A percentile compares a stretch with the other conserved stretches of the same genome.
These are phyloP conservation scores for Nicotiana knightiana DNA, from an alignment of 257 asterid genomes.

Conservation along the genomic window DNA sequence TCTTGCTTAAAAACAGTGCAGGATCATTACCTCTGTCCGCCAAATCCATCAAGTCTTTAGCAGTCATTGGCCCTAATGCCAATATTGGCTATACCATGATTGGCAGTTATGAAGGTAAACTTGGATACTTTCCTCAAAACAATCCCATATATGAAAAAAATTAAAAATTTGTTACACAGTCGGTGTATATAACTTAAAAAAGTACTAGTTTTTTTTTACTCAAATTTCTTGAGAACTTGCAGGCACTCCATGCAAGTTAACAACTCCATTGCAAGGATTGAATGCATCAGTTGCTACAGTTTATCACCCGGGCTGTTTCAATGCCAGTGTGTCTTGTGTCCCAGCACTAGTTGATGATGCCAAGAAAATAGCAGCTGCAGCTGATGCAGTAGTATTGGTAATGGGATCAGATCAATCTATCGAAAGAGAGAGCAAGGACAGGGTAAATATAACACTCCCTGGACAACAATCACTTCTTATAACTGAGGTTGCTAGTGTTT, in stretches of 20 bases:
- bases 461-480: constrained; percentile 68
- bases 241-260: constrained; percentile 74
- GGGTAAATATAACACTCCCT: constrained; percentile 71
- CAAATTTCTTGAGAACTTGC: constrained; percentile 3
- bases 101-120: constrained; percentile 69
- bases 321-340: constrained; percentile 39
- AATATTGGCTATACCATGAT: constrained; percentile 57
- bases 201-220: neutral
- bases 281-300: constrained; percentile 42
- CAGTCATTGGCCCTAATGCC: constrained; percentile 90
- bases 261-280: constrained; percentile 61
- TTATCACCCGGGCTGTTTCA: constrained; percentile 51
- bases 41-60: constrained; percentile 51
- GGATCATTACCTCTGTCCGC: constrained; percentile 65
- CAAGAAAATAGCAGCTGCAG: constrained; percentile 43
- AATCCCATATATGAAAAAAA: neutral
- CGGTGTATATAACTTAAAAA: neutral
- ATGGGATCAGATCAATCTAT: constrained; percentile 77
- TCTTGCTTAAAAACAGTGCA: constrained; percentile 57
- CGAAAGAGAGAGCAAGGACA: constrained; percentile 53
- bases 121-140: neutral
- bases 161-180: neutral
- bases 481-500: constrained; percentile 52
- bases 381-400: constrained; percentile 74
- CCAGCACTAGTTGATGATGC: constrained; percentile 50